Conservation (phyloP, 2,329 filamentous ascomycete genomes). For the Aspergillus sclerotialis region DNA sequence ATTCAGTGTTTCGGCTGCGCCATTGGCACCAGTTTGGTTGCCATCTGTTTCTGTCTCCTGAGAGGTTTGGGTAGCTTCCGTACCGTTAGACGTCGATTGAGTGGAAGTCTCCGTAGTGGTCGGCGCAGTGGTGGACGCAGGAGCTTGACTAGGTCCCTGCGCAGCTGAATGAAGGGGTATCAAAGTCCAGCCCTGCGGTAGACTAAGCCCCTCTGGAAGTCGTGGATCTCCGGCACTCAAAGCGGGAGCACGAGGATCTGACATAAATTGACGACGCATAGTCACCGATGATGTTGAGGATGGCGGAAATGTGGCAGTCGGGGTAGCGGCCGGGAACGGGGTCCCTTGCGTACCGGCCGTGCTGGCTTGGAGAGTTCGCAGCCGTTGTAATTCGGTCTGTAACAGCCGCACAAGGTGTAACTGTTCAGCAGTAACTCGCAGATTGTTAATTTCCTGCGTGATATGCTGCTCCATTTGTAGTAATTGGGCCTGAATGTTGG, state of each 20-base stretch:
- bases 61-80: not conserved
- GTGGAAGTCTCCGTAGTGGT: slow-evolving; percentile 3
- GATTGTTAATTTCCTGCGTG: slow-evolving; percentile 56
- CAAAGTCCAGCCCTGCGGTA: slow-evolving; percentile 45
- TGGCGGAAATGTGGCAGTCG: slow-evolving; percentile 5
- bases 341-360: slow-evolving; percentile 5
- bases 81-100: not conserved
- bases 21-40: slow-evolving; percentile 1
- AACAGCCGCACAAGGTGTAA: slow-evolving; percentile 61
- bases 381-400: slow-evolving; percentile 58
- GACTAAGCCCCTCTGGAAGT: slow-evolving; percentile 44
- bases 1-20: slow-evolving; percentile 1
- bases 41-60: slow-evolving; percentile 1
- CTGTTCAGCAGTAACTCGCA: slow-evolving; percentile 61
- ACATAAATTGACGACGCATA: slow-evolving; percentile 22
- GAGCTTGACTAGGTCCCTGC: slow-evolving; percentile 3
- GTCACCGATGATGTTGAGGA: slow-evolving; percentile 13
- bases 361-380: slow-evolving; percentile 47
- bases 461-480: slow-evolving; percentile 62
- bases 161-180: slow-evolving; percentile 20
- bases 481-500: slow-evolving; percentile 52
- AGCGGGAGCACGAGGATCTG: slow-evolving; percentile 20
- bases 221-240: slow-evolving; percentile 38
- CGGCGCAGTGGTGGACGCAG: slow-evolving; percentile 1
- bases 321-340: not conserved